Conservation (phyloP, 352 stramenopile species). For the Globisporangium orthogonon region DNA sequence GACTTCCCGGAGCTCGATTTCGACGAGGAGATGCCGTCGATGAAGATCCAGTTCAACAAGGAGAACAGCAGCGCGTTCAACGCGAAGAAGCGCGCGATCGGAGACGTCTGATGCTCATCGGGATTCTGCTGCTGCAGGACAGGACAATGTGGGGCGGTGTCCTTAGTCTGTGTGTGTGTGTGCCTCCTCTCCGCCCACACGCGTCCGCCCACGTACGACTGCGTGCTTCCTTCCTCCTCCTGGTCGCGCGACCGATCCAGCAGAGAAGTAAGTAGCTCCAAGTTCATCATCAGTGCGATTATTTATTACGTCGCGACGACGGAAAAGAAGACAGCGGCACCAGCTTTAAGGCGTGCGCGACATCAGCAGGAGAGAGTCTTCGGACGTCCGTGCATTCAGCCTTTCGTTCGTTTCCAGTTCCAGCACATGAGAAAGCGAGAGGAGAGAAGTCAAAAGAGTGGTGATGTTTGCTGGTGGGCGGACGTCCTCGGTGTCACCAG, state of each 20-base stretch:
- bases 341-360: neutral
- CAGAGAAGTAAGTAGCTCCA: constrained; percentile 4
- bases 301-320: constrained; percentile 13
- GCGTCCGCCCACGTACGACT: neutral
- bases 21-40: constrained; percentile 45
- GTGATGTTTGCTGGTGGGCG: too few relatives aligned
- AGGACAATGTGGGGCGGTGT: too few relatives aligned
- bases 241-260: too few relatives aligned
- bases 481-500: neutral
- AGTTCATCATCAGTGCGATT: constrained; percentile 10
- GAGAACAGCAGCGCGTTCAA: constrained; percentile 54
- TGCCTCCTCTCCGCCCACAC: too few relatives aligned
- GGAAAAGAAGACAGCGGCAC: neutral
- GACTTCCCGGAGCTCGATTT: constrained; percentile 77
- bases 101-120: constrained; percentile 64
- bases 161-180: neutral
- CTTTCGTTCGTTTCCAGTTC: too few relatives aligned
- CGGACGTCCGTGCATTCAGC: too few relatives aligned
- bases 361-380: neutral
- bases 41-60: constrained; percentile 49
- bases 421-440: too few relatives aligned
- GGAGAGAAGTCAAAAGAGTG: too few relatives aligned
- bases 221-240: neutral
- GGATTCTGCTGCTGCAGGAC: too few relatives aligned
- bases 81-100: constrained; percentile 56